Evolutionary conservation across 1,139 yeast genomes (phyloP).

Genomic region (Saccharomyces hybrid): DNA sequence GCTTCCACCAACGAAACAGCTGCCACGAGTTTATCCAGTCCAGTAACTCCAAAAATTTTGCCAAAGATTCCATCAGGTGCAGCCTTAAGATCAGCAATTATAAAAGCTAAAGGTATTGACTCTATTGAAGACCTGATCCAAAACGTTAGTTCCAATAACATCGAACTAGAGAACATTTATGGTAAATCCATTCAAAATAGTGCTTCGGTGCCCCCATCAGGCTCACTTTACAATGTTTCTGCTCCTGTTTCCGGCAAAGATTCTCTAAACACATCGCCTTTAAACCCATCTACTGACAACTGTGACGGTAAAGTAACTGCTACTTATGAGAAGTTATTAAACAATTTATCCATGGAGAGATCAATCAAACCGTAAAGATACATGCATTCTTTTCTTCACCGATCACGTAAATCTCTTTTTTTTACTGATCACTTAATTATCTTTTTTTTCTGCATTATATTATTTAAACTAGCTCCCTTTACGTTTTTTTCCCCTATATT

Average conservation of each 20-base stretch:
- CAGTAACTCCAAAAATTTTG: slow-evolving; percentile 8
- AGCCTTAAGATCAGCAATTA: slow-evolving; percentile 64
- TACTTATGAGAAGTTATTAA: slow-evolving; percentile 59
- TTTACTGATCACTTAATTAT: too few relatives aligned
- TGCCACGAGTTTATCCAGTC: slow-evolving; percentile 5
- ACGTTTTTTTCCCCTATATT: neutral
- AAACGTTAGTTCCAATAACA: slow-evolving; percentile 48
- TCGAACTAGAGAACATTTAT: slow-evolving; percentile 52
- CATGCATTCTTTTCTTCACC: neutral
- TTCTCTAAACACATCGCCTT: neutral
- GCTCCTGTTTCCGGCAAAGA: neutral
- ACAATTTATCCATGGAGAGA: slow-evolving; percentile 48
- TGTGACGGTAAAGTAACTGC: slow-evolving; percentile 46
- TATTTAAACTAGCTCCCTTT: neutral
- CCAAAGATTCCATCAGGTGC: slow-evolving; percentile 58
- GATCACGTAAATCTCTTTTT: neutral
- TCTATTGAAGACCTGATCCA: slow-evolving; percentile 61
- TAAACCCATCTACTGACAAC: slow-evolving; percentile 10
- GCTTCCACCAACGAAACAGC: slow-evolving; percentile 12
- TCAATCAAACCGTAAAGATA: slow-evolving; percentile 24
- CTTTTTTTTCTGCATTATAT: neutral
- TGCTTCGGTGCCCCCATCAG: slow-evolving; percentile 1
- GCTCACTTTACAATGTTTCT: slow-evolving; percentile 8
- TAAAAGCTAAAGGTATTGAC: slow-evolving; percentile 67
- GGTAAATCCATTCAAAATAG: slow-evolving; percentile 19